Evolutionary conservation across 768 basidiomycete genomes (phyloP), one percentile per base, ranked within the genome.

Genomic region (Podaxis mareebaensis): DNA sequence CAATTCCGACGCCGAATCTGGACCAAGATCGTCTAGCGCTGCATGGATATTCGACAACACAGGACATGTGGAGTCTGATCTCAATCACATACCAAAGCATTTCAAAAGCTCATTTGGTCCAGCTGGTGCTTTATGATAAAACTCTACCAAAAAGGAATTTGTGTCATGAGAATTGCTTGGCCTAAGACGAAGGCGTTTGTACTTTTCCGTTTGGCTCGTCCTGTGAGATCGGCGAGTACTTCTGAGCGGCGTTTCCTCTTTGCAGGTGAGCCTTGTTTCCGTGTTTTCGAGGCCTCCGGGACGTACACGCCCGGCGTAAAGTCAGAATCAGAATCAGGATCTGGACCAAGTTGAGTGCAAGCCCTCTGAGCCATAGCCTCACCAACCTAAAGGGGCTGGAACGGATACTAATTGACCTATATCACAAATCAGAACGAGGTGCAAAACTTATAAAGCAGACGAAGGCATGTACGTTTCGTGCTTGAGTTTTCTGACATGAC

Each of bases 311-410:
- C 80, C 3, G 81, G 74, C 28, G 75, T 77, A 66, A 85, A 85
- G 53, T 84, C 83, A 36, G 81, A 75, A 67, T 85, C 83, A 0
- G 82, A 80, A 67, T 84, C 83, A 2, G 70, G 65, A 57, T 81
- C 83, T 79, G 65, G n/a, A 17, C 39, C 22, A 39, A 53, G 5
- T 33, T 58, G 22, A 4, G 39, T 24, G n/a, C 42, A 38, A 30
- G 11, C 36, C 26, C 20, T 33, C 36, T 15, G 42, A 49, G 42
- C 20, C 17, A 30, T n/a, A 10, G 22, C 3, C 28, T 11, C 28
- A 71, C 70, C 36, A 40, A 80, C 80, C 78, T 46, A 78, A 48
- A 6, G 78, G 78, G 5, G 74, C 74, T 24, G 78, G 69, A 17
- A 77, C 75, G 10, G 77, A 77, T 11, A 65, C 56, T 3, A 66